Conservation (phyloP, 495 filamentous ascomycete genomes). For the Lichenothelia convexa region DNA sequence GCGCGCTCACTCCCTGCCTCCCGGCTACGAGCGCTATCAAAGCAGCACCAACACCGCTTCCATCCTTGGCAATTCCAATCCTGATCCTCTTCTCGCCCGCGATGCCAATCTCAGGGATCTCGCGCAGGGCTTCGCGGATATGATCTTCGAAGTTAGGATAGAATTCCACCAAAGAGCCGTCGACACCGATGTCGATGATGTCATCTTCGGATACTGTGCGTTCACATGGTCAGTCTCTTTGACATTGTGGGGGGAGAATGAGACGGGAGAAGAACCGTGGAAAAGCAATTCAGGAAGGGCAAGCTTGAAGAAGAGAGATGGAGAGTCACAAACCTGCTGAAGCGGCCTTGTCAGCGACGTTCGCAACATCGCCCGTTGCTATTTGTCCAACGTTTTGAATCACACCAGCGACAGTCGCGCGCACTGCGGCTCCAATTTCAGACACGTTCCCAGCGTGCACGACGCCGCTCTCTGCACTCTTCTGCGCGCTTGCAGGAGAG, state of each 20-base stretch:
- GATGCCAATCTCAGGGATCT: conserved; percentile 50
- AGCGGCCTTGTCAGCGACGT: too few species aligned
- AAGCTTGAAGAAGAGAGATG: too few species aligned
- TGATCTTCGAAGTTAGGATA: conserved; percentile 74
- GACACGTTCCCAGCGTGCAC: conserved; percentile 4
- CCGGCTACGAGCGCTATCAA: conserved; percentile 64
- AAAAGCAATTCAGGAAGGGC: too few species aligned
- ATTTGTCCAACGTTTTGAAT: too few species aligned
- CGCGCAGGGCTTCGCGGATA: conserved; percentile 54
- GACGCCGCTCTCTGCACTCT: too few species aligned
- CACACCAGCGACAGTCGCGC: too few species aligned
- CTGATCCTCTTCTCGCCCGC: conserved; percentile 60
- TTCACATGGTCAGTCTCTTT: background rate
- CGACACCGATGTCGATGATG: conserved; percentile 73
- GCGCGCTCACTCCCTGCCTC: conserved; percentile 5
- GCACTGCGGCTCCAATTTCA: too few species aligned
- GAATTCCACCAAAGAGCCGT: conserved; percentile 78
- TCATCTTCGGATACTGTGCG: conserved; percentile 27
- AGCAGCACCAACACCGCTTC: conserved; percentile 78
- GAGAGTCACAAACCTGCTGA: too few species aligned
- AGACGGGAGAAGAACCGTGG: too few species aligned
- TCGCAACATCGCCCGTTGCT: too few species aligned
- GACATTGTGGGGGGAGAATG: background rate
- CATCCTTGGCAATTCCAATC: conserved; percentile 90
- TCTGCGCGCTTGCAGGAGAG: conserved; percentile 16